These are phyloP conservation scores for Chlamydomonas sp. DNA, from an alignment of 139 green algal genomes.

Conservation along the genomic window DNA sequence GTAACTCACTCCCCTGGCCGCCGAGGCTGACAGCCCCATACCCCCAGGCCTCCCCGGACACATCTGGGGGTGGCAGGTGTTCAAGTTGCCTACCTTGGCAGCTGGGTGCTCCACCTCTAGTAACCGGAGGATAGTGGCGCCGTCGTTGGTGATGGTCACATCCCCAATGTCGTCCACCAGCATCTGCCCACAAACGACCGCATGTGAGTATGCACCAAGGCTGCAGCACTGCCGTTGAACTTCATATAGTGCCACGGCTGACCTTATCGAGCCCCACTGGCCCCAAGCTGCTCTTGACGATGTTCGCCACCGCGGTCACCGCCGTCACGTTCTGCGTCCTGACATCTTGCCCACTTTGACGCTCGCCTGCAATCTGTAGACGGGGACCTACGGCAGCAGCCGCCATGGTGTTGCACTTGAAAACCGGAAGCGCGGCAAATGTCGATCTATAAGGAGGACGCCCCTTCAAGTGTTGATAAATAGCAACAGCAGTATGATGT, in stretches of 20 bases:
- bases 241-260: background rate
- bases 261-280: conserved; percentile 99
- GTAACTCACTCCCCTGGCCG: too few species aligned
- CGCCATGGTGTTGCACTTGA: background rate
- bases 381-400: conserved; percentile 8
- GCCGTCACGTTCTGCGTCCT: conserved; percentile 95
- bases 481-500: too few species aligned
- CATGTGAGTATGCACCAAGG: background rate
- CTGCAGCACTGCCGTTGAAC: background rate
- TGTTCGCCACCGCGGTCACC: conserved; percentile 94
- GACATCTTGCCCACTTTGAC: conserved; percentile 93
- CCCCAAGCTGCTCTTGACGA: conserved; percentile 96
- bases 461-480: too few species aligned
- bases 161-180: conserved; percentile 99
- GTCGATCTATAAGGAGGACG: too few species aligned
- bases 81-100: conserved; percentile 84
- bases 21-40: too few species aligned
- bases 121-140: conserved; percentile 98
- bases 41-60: too few species aligned
- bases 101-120: conserved; percentile 99
- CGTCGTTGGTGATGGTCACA: conserved; percentile 99
- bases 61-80: background rate
- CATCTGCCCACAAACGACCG: conserved; percentile 81
- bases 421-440: too few species aligned
- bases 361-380: conserved; percentile 83